Evolutionary conservation across 345 rosid species (phyloP), one percentile per base, ranked within the genome.

Genomic region (Eucalyptus curtisii): DNA sequence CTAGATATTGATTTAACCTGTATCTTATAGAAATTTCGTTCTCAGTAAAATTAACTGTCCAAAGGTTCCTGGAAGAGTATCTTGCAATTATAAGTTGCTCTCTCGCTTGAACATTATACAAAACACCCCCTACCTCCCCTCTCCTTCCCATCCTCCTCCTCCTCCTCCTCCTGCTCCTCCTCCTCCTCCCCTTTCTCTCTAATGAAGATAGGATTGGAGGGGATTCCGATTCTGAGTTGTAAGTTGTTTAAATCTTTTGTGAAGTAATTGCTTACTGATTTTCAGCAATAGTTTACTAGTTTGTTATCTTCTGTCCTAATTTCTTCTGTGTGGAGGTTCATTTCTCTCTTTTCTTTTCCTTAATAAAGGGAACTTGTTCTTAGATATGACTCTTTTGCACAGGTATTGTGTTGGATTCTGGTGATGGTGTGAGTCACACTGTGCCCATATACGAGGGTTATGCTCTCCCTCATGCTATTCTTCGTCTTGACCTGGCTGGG

Each of bases 321-420:
- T 50, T 11, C 86, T 49, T 64, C 61, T 19, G 45, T 45, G 45
- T 20, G 45, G 13, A 52, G 17, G 31, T 45, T 55, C 59, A n/a
- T 50, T 15, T 20, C 86, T 42, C 13, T 49, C 45, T 19, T 22
- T 14, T 24, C 24, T 25, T 86, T 59, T 27, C 50, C n/a, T 47
- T n/a, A 30, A 33, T 49, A 24, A 44, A 64, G 14, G 49, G 85
- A 31, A 19, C 82, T 19, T 14, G 2, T 86, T 12, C 61, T 40
- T 25, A 86, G 49, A 87, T 66, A 50, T 27, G 71, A 42, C 86
- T 87, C 24, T 37, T 9, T 68, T 68, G 44, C 82, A 10, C 88
- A 96, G 99, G 99, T 94, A 97, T 97, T 90, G 99, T 97, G 91
- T 89, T 97, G 92, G 99, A 97, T 86, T 97, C 98, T 42, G 98